These are phyloP conservation scores for Didymella keratinophila DNA, from an alignment of 2,329 filamentous ascomycete genomes.

Conservation along the genomic window DNA sequence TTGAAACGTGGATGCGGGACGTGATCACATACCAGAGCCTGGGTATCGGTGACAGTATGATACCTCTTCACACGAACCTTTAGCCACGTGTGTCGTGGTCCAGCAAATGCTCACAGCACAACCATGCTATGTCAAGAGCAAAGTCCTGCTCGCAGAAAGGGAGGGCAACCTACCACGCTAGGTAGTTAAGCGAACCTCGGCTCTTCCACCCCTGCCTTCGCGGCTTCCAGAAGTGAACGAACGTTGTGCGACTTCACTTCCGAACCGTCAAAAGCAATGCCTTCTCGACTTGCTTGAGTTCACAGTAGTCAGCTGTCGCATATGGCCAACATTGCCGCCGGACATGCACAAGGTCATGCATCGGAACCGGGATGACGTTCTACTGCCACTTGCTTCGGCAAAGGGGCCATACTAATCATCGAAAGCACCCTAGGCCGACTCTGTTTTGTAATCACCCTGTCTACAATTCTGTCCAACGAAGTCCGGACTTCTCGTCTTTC, in stretches of 20 bases:
- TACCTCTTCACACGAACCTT: too few species aligned
- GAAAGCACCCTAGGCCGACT: conserved; percentile 22
- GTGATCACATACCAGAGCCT: too few species aligned
- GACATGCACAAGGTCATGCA: not conserved
- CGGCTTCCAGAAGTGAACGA: not conserved
- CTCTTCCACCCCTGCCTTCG: not conserved
- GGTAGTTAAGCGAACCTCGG: conserved; percentile 2
- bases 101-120: not conserved
- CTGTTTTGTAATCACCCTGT: conserved; percentile 44
- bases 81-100: too few species aligned
- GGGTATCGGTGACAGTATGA: too few species aligned
- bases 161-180: not conserved
- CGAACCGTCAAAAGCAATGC: not conserved
- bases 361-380: not conserved
- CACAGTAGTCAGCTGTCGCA: not conserved
- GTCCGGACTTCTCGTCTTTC: not conserved
- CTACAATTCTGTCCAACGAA: conserved; percentile 1
- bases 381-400: conserved; percentile 4
- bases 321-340: not conserved
- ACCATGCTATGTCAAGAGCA: not conserved
- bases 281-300: not conserved
- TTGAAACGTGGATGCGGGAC: not conserved
- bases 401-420: conserved; percentile 28
- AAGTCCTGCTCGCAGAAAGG: not conserved
- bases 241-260: not conserved